Evolutionary conservation across 106 monocot genomes (phyloP), one percentile per base, ranked within the genome.

Genomic region (Iris macrosiphon): DNA sequence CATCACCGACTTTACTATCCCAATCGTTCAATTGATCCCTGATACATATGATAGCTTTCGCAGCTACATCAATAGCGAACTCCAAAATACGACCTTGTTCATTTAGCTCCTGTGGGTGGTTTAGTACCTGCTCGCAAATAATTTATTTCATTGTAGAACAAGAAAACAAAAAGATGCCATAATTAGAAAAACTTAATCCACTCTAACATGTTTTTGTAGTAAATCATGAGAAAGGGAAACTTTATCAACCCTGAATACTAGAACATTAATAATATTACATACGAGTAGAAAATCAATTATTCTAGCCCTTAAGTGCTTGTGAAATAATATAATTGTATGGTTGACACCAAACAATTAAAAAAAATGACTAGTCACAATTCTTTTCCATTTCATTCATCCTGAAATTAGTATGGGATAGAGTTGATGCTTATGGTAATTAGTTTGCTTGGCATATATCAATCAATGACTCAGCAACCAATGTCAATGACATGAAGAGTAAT

Each of bases 1-100:
- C 95, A 76, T 95, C 89, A 33, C 95, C 95, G 54, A 82, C 89
- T 95, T 89, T 95, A 53, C 72, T 50, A 62, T 95, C 95, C 95
- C 89, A 95, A 29, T 89, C 85, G 37, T 95, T 89, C 41, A 95
- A 59, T 21, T 51, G 60, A 14, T 89, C 79, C 68, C 59, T 85
- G 4, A 86, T 41, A 66, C 44, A 59, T 14, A 85, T 82, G 7
- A 95, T 67, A 43, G 68, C 89, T 63, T 76, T 89, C 48, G 82
- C 89, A 46, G 82, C 89, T 12, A 85, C 95, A 48, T 72, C 73
- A 74, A 95, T 86, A 49, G 95, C 85, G 71, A 27, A 71, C 68
- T 79, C 76, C 54, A 95, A 65, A 54, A 82, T 49, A 22, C 41
- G 31, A n/a, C 89, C 95, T 62, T 79, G 71, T 54, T 79, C 72